Percentiles rank a stretch among this genome's conserved stretches.
These are phyloP conservation scores for Globisporangium acanthophoron DNA, from an alignment of 352 stramenopile species.

Conservation along the genomic window DNA sequence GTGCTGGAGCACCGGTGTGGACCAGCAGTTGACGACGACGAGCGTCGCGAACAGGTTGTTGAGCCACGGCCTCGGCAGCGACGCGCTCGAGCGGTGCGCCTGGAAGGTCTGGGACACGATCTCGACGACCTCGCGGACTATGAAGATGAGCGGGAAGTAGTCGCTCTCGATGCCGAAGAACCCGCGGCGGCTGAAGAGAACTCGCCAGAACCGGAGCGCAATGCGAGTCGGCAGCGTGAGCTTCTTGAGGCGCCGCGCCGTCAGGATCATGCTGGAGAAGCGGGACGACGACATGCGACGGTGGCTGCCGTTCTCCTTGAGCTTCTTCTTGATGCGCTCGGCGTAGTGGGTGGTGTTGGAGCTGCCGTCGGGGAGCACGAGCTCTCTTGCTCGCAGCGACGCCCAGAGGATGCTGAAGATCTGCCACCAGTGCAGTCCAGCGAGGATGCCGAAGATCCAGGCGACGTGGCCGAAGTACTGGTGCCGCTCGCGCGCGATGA, in stretches of 20 bases:
- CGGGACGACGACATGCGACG: not conserved
- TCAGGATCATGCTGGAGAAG: no score
- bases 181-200: not conserved
- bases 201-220: not conserved
- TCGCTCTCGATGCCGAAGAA: constrained; percentile 14
- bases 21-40: constrained; percentile 7
- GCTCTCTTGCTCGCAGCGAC: not conserved
- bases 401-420: not conserved
- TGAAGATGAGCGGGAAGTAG: constrained; percentile 5
- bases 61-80: constrained; percentile 3
- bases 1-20: constrained; percentile 13
- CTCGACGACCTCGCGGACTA: constrained; percentile 12
- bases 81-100: constrained; percentile 10
- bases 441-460: not conserved
- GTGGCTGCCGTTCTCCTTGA: not conserved
- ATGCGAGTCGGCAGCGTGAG: not conserved
- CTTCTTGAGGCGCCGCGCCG: not conserved
- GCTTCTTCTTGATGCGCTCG: no score
- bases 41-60: constrained; percentile 3
- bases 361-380: not conserved
- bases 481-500: not conserved
- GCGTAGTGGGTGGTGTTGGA: no score
- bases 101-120: constrained; percentile 13
- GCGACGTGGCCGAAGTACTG: not conserved
- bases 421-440: constrained; percentile 6